phyloP scores from a whole-genome alignment of 306 rosid genomes.

The Neltuma alba region DNA sequence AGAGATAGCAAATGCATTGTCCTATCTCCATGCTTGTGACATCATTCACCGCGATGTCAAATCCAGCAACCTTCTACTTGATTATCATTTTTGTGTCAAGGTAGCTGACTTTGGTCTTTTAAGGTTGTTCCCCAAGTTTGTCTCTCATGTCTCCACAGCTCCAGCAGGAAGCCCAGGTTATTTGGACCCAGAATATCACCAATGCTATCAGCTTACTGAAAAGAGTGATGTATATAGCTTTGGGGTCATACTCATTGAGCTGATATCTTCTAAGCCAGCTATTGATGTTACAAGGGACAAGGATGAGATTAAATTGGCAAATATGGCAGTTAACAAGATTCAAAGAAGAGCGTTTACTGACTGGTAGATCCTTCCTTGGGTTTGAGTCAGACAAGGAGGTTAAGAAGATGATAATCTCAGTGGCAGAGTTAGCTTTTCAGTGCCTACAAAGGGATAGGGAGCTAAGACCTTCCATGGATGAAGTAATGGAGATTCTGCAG shows the following conservation, averaged over 20 bases:
- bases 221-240: conserved; percentile 88
- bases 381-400: conserved; percentile 50
- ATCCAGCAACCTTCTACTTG: conserved; percentile 74
- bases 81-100: conserved; percentile 51
- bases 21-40: conserved; percentile 78
- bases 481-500: conserved; percentile 53
- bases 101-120: conserved; percentile 90
- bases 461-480: conserved; percentile 72
- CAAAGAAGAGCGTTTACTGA: conserved; percentile 44
- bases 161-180: conserved; percentile 88
- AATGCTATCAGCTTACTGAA: conserved; percentile 59
- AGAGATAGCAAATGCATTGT: conserved; percentile 68
- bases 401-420: conserved; percentile 51
- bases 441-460: conserved; percentile 71
- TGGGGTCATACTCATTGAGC: conserved; percentile 73
- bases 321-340: conserved; percentile 53
- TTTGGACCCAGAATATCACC: conserved; percentile 75
- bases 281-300: conserved; percentile 57
- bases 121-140: conserved; percentile 58
- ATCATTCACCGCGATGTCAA: conserved; percentile 78
- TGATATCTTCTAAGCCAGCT: conserved; percentile 70
- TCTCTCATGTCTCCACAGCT: conserved; percentile 71
- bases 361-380: conserved; percentile 63
- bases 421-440: conserved; percentile 68
- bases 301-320: conserved; percentile 70